A percentile compares a stretch with the other conserved stretches of the same genome.
Conservation (phyloP, 129 eudicot genomes). For the Ambrosia trifida region DNA sequence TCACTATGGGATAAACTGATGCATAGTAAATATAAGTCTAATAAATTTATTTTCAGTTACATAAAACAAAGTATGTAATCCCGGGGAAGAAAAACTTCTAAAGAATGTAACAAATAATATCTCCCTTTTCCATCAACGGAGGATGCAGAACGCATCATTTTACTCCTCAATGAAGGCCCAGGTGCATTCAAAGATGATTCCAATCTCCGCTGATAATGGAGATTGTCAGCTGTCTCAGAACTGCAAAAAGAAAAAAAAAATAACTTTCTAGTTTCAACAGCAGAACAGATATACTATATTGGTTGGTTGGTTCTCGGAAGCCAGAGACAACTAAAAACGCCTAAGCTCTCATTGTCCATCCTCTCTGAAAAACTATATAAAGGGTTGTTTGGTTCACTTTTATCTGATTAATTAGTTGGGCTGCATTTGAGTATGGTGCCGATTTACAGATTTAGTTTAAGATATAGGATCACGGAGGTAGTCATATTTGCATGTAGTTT, state of each 20-base stretch:
- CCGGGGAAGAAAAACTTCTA: not conserved
- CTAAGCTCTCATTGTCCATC: constrained; percentile 77
- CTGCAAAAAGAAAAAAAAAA: constrained; percentile 42
- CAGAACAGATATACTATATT: not conserved
- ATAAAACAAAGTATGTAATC: not conserved
- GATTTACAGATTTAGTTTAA: too few species aligned
- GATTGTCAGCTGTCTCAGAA: constrained; percentile 76
- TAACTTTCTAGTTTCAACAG: constrained; percentile 12
- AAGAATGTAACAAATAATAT: constrained; percentile 30
- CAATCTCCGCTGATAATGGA: constrained; percentile 62
- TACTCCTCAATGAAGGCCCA: too few species aligned
- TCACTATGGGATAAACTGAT: constrained; percentile 87
- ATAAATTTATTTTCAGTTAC: constrained; percentile 4
- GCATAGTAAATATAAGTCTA: constrained; percentile 13
- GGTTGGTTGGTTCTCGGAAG: too few species aligned
- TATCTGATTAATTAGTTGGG: too few species aligned
- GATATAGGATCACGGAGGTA: too few species aligned
- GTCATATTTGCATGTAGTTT: too few species aligned
- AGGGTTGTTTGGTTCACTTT: constrained; percentile 98
- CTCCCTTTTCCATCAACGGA: constrained; percentile 73
- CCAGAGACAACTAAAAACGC: not conserved
- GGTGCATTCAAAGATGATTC: too few species aligned
- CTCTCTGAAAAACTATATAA: constrained; percentile 76
- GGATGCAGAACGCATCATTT: constrained; percentile 75
- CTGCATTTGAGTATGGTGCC: too few species aligned